These are phyloP conservation scores for Lindgomyces ingoldianus DNA, from an alignment of 495 filamentous ascomycete genomes.

Conservation along the genomic window DNA sequence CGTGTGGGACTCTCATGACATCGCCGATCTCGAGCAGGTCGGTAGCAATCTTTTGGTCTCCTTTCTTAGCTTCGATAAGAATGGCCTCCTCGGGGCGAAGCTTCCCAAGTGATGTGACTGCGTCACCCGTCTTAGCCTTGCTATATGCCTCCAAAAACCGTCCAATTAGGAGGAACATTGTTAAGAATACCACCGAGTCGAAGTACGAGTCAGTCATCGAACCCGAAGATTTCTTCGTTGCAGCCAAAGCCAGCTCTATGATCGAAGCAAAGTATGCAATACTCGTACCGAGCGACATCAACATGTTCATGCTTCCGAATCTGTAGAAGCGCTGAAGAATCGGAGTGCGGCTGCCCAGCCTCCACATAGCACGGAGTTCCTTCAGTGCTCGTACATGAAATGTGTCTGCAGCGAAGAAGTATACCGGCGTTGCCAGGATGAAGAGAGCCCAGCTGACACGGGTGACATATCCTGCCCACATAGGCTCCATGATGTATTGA, in stretches of 20 bases:
- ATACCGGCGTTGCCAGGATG: conserved; percentile 83
- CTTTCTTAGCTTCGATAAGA: conserved; percentile 53
- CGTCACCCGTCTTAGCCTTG: conserved; percentile 89
- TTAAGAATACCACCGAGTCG: conserved; percentile 91
- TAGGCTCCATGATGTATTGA: conserved; percentile 64
- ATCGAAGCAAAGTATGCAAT: conserved; percentile 88
- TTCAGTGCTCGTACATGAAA: conserved; percentile 80
- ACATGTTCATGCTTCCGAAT: conserved; percentile 95
- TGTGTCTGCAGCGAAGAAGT: conserved; percentile 83
- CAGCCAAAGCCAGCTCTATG: conserved; percentile 73
- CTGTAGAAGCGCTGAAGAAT: conserved; percentile 78
- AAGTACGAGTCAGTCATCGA: conserved; percentile 63
- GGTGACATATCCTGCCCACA: conserved; percentile 72
- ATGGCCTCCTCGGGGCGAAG: conserved; percentile 79
- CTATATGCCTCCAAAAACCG: conserved; percentile 87
- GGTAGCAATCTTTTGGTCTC: conserved; percentile 54
- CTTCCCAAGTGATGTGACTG: conserved; percentile 75
- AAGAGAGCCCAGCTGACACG: conserved; percentile 82
- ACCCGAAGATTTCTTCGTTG: conserved; percentile 45
- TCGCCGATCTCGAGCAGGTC: conserved; percentile 85
- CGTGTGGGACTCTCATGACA: conserved; percentile 71
- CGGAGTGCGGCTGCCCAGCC: conserved; percentile 73
- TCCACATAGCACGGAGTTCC: conserved; percentile 79
- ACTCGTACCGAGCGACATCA: conserved; percentile 84
- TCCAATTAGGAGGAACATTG: conserved; percentile 82